Conservation (phyloP, 75 land plant species). For the Pinus taeda region DNA sequence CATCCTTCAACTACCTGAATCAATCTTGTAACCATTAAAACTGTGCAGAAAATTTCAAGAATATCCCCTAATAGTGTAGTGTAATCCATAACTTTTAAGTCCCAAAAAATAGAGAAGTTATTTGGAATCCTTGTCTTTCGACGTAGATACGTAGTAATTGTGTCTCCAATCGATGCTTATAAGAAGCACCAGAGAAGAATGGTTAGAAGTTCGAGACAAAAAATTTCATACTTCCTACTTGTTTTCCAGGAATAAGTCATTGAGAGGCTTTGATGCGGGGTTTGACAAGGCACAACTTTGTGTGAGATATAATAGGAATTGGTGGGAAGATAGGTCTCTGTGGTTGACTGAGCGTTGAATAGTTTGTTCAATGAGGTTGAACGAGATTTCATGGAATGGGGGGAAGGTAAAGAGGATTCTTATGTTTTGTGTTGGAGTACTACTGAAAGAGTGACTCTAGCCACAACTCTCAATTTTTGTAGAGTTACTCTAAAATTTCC, state of each 20-base stretch:
- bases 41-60: slow-evolving; percentile 15
- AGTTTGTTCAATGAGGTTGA: slow-evolving; percentile 7
- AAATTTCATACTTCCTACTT: slow-evolving; percentile 10
- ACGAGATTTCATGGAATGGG: background rate
- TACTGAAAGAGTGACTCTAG: background rate
- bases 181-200: slow-evolving; percentile 8
- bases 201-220: slow-evolving; percentile 9
- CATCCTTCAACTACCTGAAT: slow-evolving; percentile 22
- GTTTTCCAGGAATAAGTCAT: slow-evolving; percentile 1
- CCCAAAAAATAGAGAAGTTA: slow-evolving; percentile 21
- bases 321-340: slow-evolving; percentile 11
- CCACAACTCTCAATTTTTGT: background rate
- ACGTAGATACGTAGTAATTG: slow-evolving; percentile 12
- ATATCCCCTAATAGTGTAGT: background rate
- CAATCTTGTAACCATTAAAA: slow-evolving; percentile 26
- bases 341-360: slow-evolving; percentile 16
- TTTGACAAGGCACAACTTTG: slow-evolving; percentile 4
- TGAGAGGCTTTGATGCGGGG: background rate
- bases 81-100: slow-evolving; percentile 6
- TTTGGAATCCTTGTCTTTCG: slow-evolving; percentile 11
- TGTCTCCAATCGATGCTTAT: slow-evolving; percentile 28
- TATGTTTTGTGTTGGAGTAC: background rate
- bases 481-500: background rate
- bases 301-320: slow-evolving; percentile 1
- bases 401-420: background rate